Evolutionary conservation across 345 rosid genomes (phyloP), one percentile per base, ranked within the genome.

Genomic region (Anastatica hierochuntica): DNA sequence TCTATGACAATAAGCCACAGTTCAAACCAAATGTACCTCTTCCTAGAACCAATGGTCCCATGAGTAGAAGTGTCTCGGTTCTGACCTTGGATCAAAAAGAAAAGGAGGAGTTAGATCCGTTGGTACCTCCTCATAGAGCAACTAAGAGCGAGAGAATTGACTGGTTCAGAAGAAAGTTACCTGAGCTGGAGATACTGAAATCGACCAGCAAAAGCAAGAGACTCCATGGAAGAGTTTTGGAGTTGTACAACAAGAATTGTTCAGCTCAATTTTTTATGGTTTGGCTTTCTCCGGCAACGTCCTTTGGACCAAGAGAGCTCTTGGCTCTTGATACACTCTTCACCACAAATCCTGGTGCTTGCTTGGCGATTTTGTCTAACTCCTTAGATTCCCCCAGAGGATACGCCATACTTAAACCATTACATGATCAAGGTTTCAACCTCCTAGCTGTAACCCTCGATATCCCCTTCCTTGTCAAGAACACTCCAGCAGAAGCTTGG

Each of bases 401-500:
- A 5, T 42, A 69, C 57, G 62, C 53, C 15, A 76, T 76, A 53
- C 73, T 82, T 36, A 79, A 79, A 45, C 95, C 85, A 0, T 31
- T 82, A 0, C 35, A 71, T 7, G 80, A 82, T 14, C 79, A 29
- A 0, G 76, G 80, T 11, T 77, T 74, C 48, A 80, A 66, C 49
- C 80, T 84, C 15, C 35, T 67, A 7, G 82, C 88, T 2, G 59
- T 70, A 7, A 72, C 79, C 2, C 72, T 79, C 0, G 79, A 83
- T 71, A 36, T 79, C 24, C 67, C 80, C 0, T 76, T 69, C 62
- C 73, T 83, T 4, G 71, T 81, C 55, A 69, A 67, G 57, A 62
- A 64, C 58, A 81, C 97, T 8, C 88, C 88, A 6, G 80, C 78
- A 1, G 84, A 79, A 73, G 42, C 69, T 16, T 89, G 88, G 95